Evolutionary conservation across 1,284 basidiomycete species (phyloP), one percentile per base, ranked within the genome.

Genomic region (Stereum hirsutum): DNA sequence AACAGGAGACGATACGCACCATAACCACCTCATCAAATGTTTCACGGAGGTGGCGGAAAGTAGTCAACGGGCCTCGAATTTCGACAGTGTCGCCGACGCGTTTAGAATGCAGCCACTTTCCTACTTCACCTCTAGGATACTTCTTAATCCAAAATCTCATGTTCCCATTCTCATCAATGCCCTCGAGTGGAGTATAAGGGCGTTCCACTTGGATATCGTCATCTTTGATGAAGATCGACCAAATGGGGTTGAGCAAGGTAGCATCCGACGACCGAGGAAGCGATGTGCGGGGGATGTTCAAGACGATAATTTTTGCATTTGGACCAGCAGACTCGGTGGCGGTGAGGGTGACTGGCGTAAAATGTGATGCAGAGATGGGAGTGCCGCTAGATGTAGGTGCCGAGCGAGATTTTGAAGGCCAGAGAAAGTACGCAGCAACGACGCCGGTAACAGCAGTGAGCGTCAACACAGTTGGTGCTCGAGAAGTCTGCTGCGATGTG

Each of bases 181-280:
- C 81, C 50, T 78, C 69, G 32, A 89, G 60, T 1, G 88, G 86
- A 4, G 89, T 92, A 56, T 89, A 92, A 3, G 87, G 78, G 40
- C 89, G 63, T 56, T 92, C 88, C n/a, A 91, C 85, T 59, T 91
- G 89, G 17, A 92, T 85, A 51, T 89, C 88, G 49, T 84, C 82
- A 54, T 92, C 86, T 53, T 90, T 90, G 56, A 91, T 69, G 57
- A 73, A 90, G 15, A 92, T 62, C 24, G 83, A 83, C 74, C 80
- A 88, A 46, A 90, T 76, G 4, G 83, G 70, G 31, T 57, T 48
- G 23, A 60, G 57, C 3, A 48, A 42, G 5, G 51, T 39, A 8
- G 52, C 41, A 5, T 56, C 30, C 6, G 43, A 43, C 17, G 58
- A 44, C 2, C 34, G 37, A 19, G 66, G 64, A n/a, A 66, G 54